Evolutionary conservation across 805 yeast genomes (phyloP).

Genomic region (Teunomyces tritomae): DNA sequence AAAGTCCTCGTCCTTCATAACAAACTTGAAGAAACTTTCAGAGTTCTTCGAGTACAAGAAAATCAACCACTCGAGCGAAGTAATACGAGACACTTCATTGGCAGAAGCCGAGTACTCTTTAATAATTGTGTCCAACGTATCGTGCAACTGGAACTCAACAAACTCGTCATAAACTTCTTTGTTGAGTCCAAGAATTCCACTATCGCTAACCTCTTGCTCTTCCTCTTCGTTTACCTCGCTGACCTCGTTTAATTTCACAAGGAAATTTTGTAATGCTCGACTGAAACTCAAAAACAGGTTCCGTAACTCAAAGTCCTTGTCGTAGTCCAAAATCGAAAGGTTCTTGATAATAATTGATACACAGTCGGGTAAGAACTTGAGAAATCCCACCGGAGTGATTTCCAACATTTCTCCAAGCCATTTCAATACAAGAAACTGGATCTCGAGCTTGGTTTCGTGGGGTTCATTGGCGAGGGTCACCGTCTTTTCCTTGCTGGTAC

Average conservation of each 20-base stretch:
- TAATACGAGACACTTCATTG: constrained; percentile 76
- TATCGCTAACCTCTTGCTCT: constrained; percentile 47
- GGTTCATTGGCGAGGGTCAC: constrained; percentile 32
- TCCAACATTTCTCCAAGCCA: constrained; percentile 79
- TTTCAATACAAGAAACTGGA: constrained; percentile 72
- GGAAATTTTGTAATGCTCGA: constrained; percentile 29
- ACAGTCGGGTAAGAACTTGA: constrained; percentile 71
- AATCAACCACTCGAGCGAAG: constrained; percentile 86
- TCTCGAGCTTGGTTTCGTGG: constrained; percentile 48
- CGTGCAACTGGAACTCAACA: constrained; percentile 34
- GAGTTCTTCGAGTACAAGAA: constrained; percentile 70
- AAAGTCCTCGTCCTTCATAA: constrained; percentile 33
- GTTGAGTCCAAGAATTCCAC: constrained; percentile 46
- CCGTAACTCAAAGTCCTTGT: constrained; percentile 36
- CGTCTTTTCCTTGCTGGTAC: constrained; percentile 14
- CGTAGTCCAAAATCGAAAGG: constrained; percentile 33
- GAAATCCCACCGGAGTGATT: constrained; percentile 72
- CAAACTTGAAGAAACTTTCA: constrained; percentile 26
- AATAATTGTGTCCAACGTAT: constrained; percentile 69
- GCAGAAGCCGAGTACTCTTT: constrained; percentile 47
- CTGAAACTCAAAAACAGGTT: constrained; percentile 37
- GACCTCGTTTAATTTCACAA: constrained; percentile 28
- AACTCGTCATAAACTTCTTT: constrained; percentile 41
- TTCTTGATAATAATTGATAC: constrained; percentile 59
- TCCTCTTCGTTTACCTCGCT: constrained; percentile 8